A percentile compares a stretch with the other conserved stretches of the same genome.
Conservation (phyloP, 345 rosid species). For the Camelina hispida region DNA sequence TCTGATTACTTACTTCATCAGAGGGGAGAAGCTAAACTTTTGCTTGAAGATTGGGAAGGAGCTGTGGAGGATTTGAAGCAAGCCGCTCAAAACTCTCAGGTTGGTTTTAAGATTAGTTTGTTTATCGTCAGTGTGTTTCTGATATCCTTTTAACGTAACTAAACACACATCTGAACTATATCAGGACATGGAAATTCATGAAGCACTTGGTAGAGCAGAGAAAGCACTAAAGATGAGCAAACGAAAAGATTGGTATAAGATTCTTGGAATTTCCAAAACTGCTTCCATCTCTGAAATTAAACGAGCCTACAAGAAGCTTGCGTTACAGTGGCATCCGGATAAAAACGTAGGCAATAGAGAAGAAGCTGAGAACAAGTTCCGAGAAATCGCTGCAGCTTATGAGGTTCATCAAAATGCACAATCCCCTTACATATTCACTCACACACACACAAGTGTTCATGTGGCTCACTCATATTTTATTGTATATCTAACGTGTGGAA, state of each 20-base stretch:
- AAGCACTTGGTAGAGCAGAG: slow-evolving; percentile 86
- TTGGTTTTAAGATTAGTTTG: slow-evolving; percentile 42
- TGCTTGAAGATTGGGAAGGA: slow-evolving; percentile 98
- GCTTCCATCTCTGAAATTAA: slow-evolving; percentile 88
- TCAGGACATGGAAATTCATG: slow-evolving; percentile 85
- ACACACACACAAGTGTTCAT: slow-evolving; percentile 2
- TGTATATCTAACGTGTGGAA: not conserved
- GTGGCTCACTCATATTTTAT: not conserved
- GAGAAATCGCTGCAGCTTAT: slow-evolving; percentile 95
- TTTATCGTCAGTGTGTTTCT: not conserved
- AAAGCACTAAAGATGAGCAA: slow-evolving; percentile 97
- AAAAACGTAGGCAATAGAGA: slow-evolving; percentile 92
- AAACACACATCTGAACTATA: slow-evolving; percentile 14
- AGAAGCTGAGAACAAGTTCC: slow-evolving; percentile 92
- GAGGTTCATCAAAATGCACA: slow-evolving; percentile 58
- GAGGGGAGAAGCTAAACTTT: slow-evolving; percentile 97
- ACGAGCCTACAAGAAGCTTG: slow-evolving; percentile 94
- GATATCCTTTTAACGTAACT: not conserved
- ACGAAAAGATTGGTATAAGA: slow-evolving; percentile 96
- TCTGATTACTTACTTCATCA: slow-evolving; percentile 38
- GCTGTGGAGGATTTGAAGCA: slow-evolving; percentile 88
- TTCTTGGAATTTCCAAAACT: slow-evolving; percentile 79
- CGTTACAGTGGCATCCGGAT: slow-evolving; percentile 98
- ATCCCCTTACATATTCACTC: slow-evolving; percentile 1
- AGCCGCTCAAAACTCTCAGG: slow-evolving; percentile 92